Percentiles rank a stretch among this genome's conserved stretches.
phyloP scores from a whole-genome alignment of 352 stramenopile genomes.

The Pythium biforme region DNA sequence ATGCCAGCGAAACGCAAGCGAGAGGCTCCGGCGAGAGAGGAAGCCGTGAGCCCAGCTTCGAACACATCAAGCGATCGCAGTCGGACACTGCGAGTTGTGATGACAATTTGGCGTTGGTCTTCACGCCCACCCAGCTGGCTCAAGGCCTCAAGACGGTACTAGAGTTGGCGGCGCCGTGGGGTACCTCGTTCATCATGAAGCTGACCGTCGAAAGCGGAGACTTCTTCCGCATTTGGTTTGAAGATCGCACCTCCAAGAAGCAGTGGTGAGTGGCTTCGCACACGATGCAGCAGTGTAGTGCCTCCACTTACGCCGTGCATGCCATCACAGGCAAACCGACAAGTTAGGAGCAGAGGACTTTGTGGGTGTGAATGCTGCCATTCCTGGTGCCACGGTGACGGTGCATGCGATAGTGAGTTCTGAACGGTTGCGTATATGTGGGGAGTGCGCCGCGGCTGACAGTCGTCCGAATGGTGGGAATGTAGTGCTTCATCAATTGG shows the following conservation, averaged over 20 bases:
- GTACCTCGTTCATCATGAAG: neutral
- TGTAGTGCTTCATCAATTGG: constrained; percentile 4
- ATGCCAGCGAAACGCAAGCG: neutral
- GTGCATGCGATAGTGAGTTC: constrained; percentile 3
- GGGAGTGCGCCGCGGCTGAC: too few relatives aligned
- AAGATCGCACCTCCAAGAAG: constrained; percentile 1
- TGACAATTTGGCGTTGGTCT: neutral
- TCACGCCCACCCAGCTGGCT: neutral
- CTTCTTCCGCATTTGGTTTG: constrained; percentile 1
- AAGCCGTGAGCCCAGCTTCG: too few relatives aligned
- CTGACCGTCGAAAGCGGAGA: neutral
- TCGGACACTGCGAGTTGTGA: neutral
- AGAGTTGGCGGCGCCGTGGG: neutral
- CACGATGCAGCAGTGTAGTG: too few relatives aligned
- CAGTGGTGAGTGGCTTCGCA: constrained; percentile 5
- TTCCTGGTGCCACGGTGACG: neutral
- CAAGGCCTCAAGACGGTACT: neutral
- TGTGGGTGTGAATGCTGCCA: neutral
- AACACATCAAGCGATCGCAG: too few relatives aligned
- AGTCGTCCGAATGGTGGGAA: too few relatives aligned
- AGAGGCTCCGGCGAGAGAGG: neutral
- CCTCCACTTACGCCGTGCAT: neutral
- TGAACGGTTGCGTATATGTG: too few relatives aligned
- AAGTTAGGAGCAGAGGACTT: neutral
- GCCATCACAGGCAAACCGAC: neutral